A percentile compares a stretch with the other conserved stretches of the same genome.
These are phyloP conservation scores for Allium cepa DNA, from an alignment of 106 monocot genomes.

Conservation along the genomic window DNA sequence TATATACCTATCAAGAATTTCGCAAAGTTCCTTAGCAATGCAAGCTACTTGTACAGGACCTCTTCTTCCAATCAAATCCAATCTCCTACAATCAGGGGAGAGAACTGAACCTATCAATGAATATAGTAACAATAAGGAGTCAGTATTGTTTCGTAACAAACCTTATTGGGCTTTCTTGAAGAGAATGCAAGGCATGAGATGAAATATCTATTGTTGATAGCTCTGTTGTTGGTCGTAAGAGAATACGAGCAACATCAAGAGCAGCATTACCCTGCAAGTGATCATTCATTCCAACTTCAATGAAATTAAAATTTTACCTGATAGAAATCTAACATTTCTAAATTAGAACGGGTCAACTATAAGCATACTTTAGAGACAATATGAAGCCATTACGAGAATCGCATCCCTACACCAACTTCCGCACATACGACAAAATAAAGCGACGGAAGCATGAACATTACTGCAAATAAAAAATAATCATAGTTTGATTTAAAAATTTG, in stretches of 20 bases:
- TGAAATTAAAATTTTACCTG: too few relatives aligned
- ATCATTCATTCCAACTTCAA: too few relatives aligned
- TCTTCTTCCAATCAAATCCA: conserved; percentile 82
- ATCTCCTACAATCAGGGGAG: conserved; percentile 41
- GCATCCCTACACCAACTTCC: too few relatives aligned
- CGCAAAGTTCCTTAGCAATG: conserved; percentile 91
- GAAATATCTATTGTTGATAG: conserved; percentile 86
- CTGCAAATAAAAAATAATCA: too few relatives aligned
- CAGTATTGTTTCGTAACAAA: conserved; percentile 12
- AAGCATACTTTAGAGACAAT: too few relatives aligned
- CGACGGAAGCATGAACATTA: too few relatives aligned
- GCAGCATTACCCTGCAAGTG: conserved; percentile 91
- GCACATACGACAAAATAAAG: too few relatives aligned
- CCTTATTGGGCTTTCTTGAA: conserved; percentile 78
- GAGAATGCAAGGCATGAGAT: conserved; percentile 61
- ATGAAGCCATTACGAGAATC: too few relatives aligned
- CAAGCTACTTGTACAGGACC: conserved; percentile 98
- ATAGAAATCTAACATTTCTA: too few relatives aligned
- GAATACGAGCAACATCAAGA: conserved; percentile 95
- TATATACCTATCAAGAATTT: conserved; percentile 61
- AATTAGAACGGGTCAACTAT: too few relatives aligned
- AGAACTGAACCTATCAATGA: background rate
- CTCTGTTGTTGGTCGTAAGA: conserved; percentile 54
- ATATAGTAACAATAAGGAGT: too few relatives aligned
- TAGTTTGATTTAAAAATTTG: too few relatives aligned